Evolutionary conservation across 768 basidiomycete species (phyloP).

Genomic region (Albatrellus ellisii): DNA sequence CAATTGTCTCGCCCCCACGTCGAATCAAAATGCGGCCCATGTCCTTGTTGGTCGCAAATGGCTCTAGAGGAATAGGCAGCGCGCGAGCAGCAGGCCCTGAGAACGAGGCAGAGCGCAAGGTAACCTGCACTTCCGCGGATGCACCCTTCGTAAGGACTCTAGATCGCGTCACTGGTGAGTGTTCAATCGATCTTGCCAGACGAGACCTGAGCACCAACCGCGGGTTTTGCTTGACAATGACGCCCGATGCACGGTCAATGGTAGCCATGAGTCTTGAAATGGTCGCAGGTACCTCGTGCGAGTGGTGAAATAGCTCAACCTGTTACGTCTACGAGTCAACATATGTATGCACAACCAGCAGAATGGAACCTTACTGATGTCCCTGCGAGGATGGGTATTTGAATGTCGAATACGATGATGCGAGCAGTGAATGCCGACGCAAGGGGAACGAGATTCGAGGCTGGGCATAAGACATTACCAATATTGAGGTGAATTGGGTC

Average conservation of each 20-base stretch:
- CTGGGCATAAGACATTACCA: slow-evolving; percentile 82
- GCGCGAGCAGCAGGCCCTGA: slow-evolving; percentile 31
- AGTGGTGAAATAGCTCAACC: slow-evolving; percentile 95
- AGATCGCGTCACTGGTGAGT: slow-evolving; percentile 4
- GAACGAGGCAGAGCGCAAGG: slow-evolving; percentile 44
- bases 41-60: slow-evolving; percentile 81
- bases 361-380: slow-evolving; percentile 46
- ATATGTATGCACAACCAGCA: not conserved
- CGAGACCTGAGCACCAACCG: slow-evolving; percentile 33
- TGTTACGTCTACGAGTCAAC: not conserved
- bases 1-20: slow-evolving; percentile 87
- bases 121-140: slow-evolving; percentile 81
- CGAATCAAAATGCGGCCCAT: slow-evolving; percentile 90
- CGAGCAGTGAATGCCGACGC: slow-evolving; percentile 70
- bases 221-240: slow-evolving; percentile 64
- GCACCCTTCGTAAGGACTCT: slow-evolving; percentile 78
- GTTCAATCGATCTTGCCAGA: not conserved
- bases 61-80: slow-evolving; percentile 72
- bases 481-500: slow-evolving; percentile 80
- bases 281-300: slow-evolving; percentile 82
- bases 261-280: slow-evolving; percentile 69
- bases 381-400: slow-evolving; percentile 79
- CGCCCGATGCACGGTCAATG: slow-evolving; percentile 67
- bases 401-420: slow-evolving; percentile 88
- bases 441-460: slow-evolving; percentile 57